phyloP scores from a whole-genome alignment of 2,329 filamentous ascomycete genomes.

The Pseudocercospora fijiensis region DNA sequence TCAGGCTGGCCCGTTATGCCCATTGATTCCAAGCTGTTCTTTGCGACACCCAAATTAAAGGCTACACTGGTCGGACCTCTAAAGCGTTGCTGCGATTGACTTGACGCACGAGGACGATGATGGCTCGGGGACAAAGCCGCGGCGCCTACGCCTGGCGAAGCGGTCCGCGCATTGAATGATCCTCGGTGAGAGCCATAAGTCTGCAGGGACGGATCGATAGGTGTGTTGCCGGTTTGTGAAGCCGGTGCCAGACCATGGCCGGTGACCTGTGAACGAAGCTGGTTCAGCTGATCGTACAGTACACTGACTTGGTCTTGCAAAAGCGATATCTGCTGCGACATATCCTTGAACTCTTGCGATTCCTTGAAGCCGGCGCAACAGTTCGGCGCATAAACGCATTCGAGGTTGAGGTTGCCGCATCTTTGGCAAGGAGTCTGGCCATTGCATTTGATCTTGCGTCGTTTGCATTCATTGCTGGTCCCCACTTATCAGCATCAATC shows the following conservation, averaged over 20 bases:
- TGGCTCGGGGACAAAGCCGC: slow-evolving; percentile 37
- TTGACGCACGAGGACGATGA: slow-evolving; percentile 37
- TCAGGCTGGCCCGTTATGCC: slow-evolving; percentile 70
- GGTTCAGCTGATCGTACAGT: slow-evolving; percentile 69
- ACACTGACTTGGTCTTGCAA: slow-evolving; percentile 83
- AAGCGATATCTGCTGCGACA: slow-evolving; percentile 69
- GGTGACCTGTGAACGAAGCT: slow-evolving; percentile 57
- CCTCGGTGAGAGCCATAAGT: slow-evolving; percentile 23
- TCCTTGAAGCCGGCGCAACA: slow-evolving; percentile 85
- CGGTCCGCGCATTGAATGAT: slow-evolving; percentile 23
- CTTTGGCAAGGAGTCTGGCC: slow-evolving; percentile 64
- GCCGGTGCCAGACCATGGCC: slow-evolving; percentile 11
- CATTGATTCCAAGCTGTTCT: slow-evolving; percentile 84
- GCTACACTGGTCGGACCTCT: slow-evolving; percentile 81
- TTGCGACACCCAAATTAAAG: slow-evolving; percentile 83
- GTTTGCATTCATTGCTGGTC: slow-evolving; percentile 63
- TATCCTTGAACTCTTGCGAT: slow-evolving; percentile 83
- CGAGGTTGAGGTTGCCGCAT: slow-evolving; percentile 63
- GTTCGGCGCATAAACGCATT: slow-evolving; percentile 65
- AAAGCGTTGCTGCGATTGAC: slow-evolving; percentile 60
- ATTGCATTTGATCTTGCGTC: slow-evolving; percentile 68
- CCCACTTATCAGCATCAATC: background rate
- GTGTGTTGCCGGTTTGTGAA: slow-evolving; percentile 24
- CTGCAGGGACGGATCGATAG: slow-evolving; percentile 41
- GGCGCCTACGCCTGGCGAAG: slow-evolving; percentile 26